Evolutionary conservation across 2,329 filamentous ascomycete genomes (phyloP).

Genomic region (Phaeomoniella chlamydospora): DNA sequence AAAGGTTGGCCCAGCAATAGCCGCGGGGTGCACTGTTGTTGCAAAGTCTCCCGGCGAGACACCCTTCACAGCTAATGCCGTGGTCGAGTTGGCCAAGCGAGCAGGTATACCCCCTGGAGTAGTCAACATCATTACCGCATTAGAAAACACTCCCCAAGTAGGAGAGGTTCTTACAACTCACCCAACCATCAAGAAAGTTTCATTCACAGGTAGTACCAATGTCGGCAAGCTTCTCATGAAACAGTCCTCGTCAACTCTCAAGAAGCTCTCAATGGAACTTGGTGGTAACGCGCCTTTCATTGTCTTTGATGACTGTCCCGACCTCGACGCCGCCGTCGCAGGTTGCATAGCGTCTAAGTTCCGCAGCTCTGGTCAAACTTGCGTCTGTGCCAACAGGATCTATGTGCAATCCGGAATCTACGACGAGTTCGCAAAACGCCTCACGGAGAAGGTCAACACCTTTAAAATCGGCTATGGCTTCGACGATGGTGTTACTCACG

Average conservation of each 20-base stretch:
- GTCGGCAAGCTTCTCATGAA: conserved; percentile 72
- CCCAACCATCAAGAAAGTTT: conserved; percentile 70
- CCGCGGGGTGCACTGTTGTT: conserved; percentile 90
- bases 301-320: conserved; percentile 79
- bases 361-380: conserved; percentile 88
- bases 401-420: conserved; percentile 38
- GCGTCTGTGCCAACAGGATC: conserved; percentile 59
- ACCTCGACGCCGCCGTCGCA: conserved; percentile 68
- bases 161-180: conserved; percentile 65
- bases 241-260: conserved; percentile 69
- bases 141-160: conserved; percentile 65
- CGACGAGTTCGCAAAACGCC: conserved; percentile 37
- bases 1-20: conserved; percentile 47
- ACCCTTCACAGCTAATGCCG: conserved; percentile 74
- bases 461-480: conserved; percentile 34
- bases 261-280: conserved; percentile 80
- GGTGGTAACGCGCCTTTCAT: conserved; percentile 95
- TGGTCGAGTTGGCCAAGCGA: conserved; percentile 72
- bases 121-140: conserved; percentile 72
- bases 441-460: conserved; percentile 36
- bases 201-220: conserved; percentile 68
- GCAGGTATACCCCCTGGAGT: conserved; percentile 85
- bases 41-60: conserved; percentile 86
- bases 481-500: conserved; percentile 29
- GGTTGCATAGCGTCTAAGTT: conserved; percentile 84